Conservation (phyloP, 2,329 filamentous ascomycete genomes). For the Zasmidium angulare region DNA sequence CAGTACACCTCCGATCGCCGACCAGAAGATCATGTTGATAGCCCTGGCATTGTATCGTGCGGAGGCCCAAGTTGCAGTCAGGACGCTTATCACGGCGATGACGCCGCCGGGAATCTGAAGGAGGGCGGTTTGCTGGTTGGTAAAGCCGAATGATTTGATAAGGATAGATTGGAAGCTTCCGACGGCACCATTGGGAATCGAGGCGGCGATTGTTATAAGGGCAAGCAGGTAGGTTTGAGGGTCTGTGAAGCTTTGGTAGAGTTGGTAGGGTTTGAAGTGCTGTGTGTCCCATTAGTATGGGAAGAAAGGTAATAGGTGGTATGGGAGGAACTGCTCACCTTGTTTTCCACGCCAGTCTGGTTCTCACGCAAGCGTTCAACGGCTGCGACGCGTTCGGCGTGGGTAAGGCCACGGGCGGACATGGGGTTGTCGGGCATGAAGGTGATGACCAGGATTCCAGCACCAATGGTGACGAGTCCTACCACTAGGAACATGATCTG, state of each 20-base stretch:
- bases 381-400: not conserved
- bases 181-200: slow-evolving; percentile 38
- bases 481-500: not conserved
- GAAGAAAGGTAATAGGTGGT: not conserved
- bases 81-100: not conserved
- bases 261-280: slow-evolving; percentile 2
- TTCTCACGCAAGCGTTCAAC: not conserved
- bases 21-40: not conserved
- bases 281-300: not conserved
- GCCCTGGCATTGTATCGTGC: not conserved
- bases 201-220: slow-evolving; percentile 26
- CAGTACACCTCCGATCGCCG: not conserved
- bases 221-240: slow-evolving; percentile 19
- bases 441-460: not conserved
- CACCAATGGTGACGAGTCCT: not conserved
- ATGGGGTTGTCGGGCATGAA: not conserved
- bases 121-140: not conserved
- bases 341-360: not conserved
- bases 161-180: slow-evolving; percentile 21
- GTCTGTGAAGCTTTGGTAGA: not conserved
- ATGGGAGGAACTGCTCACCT: not conserved
- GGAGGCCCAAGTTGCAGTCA: not conserved
- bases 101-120: not conserved
- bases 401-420: not conserved
- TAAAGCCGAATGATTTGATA: not conserved